Evolutionary conservation across 2,329 filamentous ascomycete species (phyloP).

Genomic region (Rhexocercosporidium sp.): DNA sequence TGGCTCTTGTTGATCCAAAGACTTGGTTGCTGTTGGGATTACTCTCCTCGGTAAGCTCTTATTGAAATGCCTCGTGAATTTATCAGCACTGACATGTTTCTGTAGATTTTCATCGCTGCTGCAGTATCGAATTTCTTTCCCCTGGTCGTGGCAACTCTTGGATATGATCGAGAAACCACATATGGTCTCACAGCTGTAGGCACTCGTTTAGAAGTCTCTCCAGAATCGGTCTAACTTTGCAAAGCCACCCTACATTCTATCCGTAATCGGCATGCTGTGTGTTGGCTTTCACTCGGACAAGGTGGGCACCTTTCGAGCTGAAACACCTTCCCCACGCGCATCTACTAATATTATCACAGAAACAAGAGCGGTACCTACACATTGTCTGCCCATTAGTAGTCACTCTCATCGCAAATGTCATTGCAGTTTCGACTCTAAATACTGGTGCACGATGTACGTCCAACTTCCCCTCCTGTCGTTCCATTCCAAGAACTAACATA

Average conservation of each 20-base stretch:
- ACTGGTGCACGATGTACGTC: neutral
- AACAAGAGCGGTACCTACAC: neutral
- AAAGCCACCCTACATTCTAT: neutral
- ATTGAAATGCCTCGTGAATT: neutral
- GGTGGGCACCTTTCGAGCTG: neutral
- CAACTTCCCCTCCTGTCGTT: neutral
- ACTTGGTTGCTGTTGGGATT: neutral
- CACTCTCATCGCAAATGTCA: slow-evolving; percentile 1
- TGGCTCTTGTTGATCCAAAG: neutral
- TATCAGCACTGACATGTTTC: too few relatives aligned
- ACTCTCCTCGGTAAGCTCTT: neutral
- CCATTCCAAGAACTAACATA: too few relatives aligned
- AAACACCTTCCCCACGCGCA: neutral
- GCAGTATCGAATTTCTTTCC: slow-evolving; percentile 41
- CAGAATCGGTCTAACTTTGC: neutral
- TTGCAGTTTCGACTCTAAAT: neutral
- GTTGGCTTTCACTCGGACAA: neutral
- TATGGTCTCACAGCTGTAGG: neutral
- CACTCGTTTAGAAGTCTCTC: neutral
- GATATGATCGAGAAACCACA: slow-evolving; percentile 16
- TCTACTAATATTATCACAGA: neutral
- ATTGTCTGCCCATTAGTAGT: neutral
- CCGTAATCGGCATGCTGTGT: neutral
- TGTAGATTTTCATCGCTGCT: slow-evolving; percentile 16
- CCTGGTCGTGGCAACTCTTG: slow-evolving; percentile 29